These are phyloP conservation scores for Fragaria iinumae DNA, from an alignment of 306 rosid species.

Conservation along the genomic window DNA sequence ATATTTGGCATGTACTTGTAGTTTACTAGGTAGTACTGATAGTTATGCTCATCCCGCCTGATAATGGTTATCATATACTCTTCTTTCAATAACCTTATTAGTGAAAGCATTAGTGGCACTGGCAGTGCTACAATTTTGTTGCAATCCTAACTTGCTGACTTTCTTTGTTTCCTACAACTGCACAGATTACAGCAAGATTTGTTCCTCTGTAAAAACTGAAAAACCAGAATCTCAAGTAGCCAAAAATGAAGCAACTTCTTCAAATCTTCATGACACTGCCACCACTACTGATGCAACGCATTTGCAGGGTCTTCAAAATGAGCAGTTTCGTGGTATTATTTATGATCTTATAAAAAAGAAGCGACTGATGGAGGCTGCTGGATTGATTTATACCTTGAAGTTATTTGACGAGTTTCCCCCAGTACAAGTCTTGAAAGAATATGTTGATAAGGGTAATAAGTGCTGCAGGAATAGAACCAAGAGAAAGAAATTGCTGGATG, in stretches of 20 bases:
- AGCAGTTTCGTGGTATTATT: constrained; percentile 6
- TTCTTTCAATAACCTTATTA: too few species aligned
- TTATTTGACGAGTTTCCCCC: constrained; percentile 45
- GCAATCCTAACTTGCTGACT: not conserved
- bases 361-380: constrained; percentile 34
- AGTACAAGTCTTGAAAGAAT: constrained; percentile 25
- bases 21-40: not conserved
- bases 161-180: not conserved
- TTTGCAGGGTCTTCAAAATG: constrained; percentile 22
- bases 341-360: constrained; percentile 17
- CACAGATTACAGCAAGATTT: constrained; percentile 3
- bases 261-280: constrained; percentile 21
- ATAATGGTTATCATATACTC: too few species aligned
- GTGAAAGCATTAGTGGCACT: too few species aligned
- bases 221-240: constrained; percentile 18
- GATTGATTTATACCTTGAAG: constrained; percentile 42
- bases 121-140: too few species aligned
- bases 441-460: constrained; percentile 18
- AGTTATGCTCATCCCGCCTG: too few species aligned
- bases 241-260: constrained; percentile 3
- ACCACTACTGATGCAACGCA: constrained; percentile 21
- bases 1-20: too few species aligned
- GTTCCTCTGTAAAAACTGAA: not conserved
- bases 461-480: not conserved
- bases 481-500: not conserved